Evolutionary conservation across 139 green algal genomes (phyloP).

Genomic region (Closterium sp.): DNA sequence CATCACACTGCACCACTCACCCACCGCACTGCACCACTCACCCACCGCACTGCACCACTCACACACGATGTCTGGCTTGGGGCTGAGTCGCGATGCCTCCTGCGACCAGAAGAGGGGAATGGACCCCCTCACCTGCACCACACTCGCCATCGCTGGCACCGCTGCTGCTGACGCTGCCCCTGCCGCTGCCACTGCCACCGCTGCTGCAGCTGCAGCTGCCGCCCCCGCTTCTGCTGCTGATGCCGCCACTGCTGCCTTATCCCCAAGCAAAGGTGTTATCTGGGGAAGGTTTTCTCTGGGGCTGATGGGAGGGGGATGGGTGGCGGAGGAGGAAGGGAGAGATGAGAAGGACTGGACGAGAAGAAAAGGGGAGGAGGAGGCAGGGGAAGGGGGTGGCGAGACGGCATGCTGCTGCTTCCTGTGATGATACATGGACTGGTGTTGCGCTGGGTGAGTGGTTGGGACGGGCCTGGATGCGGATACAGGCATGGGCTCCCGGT

Average conservation of each 20-base stretch:
- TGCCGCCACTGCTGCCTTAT: neutral
- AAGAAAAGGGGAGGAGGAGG: neutral
- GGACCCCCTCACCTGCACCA: constrained; percentile 52
- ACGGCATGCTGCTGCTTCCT: neutral
- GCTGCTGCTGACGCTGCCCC: neutral
- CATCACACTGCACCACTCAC: constrained; percentile 26
- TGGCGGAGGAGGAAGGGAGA: neutral
- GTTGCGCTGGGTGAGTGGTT: neutral
- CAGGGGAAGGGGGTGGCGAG: neutral
- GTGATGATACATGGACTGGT: neutral
- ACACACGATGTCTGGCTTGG: constrained; percentile 58
- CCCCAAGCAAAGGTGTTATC: neutral
- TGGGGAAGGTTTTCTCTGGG: neutral
- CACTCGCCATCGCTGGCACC: constrained; percentile 26
- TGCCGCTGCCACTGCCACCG: neutral
- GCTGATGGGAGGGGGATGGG: constrained; percentile 60
- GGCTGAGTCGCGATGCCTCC: constrained; percentile 53
- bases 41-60: neutral
- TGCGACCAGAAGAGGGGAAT: constrained; percentile 94
- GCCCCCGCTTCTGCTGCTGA: constrained; percentile 45
- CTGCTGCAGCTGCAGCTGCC: neutral
- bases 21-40: neutral
- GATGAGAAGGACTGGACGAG: neutral
- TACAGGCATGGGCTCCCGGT: neutral
- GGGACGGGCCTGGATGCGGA: neutral